A percentile compares a stretch with the other conserved stretches of the same genome.
Evolutionary conservation across 495 filamentous ascomycete genomes (phyloP).

Genomic region (Cetradonia linearis): DNA sequence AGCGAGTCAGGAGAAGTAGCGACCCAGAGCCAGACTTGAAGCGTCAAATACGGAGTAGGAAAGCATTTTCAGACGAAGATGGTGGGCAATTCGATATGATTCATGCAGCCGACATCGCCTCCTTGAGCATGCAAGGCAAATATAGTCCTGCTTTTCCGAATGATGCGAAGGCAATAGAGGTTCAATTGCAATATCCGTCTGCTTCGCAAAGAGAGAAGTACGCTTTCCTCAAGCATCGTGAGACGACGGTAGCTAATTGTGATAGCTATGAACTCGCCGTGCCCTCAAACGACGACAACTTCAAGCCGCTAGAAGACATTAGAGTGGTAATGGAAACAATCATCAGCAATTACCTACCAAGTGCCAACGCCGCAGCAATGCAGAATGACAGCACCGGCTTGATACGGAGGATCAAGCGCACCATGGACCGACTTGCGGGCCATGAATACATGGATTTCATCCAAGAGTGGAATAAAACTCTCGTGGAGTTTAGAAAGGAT

Average conservation of each 20-base stretch:
- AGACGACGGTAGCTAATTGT: conserved; percentile 17
- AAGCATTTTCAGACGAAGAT: conserved; percentile 49
- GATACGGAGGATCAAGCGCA: conserved; percentile 59
- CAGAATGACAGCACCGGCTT: conserved; percentile 64
- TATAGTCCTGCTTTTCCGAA: conserved; percentile 38
- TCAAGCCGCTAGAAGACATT: conserved; percentile 79
- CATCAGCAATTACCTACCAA: conserved; percentile 60
- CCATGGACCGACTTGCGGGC: conserved; percentile 52
- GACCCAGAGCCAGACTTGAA: conserved; percentile 45
- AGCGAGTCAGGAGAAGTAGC: conserved; percentile 36
- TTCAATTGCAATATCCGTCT: conserved; percentile 64
- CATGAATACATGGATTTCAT: conserved; percentile 59
- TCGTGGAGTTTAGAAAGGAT: conserved; percentile 47
- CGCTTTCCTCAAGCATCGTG: conserved; percentile 19
- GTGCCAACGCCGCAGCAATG: conserved; percentile 52
- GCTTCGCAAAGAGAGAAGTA: conserved; percentile 58
- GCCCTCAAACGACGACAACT: conserved; percentile 65
- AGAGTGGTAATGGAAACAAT: conserved; percentile 66
- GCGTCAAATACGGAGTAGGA: conserved; percentile 49
- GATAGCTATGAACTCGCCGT: conserved; percentile 66
- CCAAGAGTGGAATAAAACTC: conserved; percentile 61
- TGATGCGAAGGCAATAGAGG: conserved; percentile 40
- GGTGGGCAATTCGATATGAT: conserved; percentile 44
- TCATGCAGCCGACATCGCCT: conserved; percentile 59
- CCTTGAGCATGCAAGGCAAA: conserved; percentile 35